Evolutionary conservation across 306 rosid genomes (phyloP).

Genomic region (Carpinus fangiana): DNA sequence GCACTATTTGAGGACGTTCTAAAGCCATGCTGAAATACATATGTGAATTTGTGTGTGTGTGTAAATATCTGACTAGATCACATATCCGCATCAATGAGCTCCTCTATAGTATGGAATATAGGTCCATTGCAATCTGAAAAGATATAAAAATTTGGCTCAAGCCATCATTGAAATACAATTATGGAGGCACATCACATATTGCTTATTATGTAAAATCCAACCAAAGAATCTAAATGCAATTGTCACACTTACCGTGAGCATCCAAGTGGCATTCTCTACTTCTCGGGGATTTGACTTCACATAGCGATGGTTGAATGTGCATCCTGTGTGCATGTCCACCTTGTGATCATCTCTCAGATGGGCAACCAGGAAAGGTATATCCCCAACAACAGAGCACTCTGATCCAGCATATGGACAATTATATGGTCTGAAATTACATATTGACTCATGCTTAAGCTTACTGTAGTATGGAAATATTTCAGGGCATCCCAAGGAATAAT

Average conservation of each 20-base stretch:
- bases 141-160: neutral
- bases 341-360: conserved; percentile 98
- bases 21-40: too few species aligned
- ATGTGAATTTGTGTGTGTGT: too few species aligned
- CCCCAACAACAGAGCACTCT: conserved; percentile 88
- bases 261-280: conserved; percentile 99
- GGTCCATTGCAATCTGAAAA: neutral
- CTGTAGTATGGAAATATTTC: conserved; percentile 97
- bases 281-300: conserved; percentile 98
- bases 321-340: conserved; percentile 99
- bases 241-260: conserved; percentile 88
- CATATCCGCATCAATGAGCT: neutral
- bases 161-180: neutral
- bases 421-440: conserved; percentile 94
- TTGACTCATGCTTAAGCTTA: conserved; percentile 92
- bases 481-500: conserved; percentile 85
- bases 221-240: conserved; percentile 11
- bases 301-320: conserved; percentile 97
- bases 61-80: too few species aligned
- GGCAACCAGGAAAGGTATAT: conserved; percentile 88
- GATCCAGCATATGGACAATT: conserved; percentile 99
- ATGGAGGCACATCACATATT: neutral
- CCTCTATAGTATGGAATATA: neutral
- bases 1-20: too few species aligned
- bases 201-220: conserved; percentile 6